A percentile compares a stretch with the other conserved stretches of the same genome.
These are phyloP conservation scores for Phaeotremella skinneri DNA, from an alignment of 768 basidiomycete species.

Conservation along the genomic window DNA sequence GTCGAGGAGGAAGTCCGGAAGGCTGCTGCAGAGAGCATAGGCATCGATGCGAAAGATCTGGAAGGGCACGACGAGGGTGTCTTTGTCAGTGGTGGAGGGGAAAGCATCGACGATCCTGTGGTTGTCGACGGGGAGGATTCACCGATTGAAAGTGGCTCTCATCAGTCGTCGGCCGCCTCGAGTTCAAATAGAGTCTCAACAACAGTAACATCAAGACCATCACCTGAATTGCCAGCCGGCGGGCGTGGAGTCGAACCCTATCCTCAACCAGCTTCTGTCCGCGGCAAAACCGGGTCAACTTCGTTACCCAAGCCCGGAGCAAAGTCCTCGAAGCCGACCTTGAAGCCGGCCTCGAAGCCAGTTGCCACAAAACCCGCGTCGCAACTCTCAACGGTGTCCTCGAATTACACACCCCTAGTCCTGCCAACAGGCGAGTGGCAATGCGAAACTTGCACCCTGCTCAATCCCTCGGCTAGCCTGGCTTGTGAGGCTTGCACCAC, in stretches of 20 bases:
- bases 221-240: slow-evolving; percentile 27
- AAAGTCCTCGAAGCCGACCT: slow-evolving; percentile 8
- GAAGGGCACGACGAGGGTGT: background rate
- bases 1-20: slow-evolving; percentile 58
- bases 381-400: background rate
- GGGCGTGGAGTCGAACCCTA: slow-evolving; percentile 12
- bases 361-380: slow-evolving; percentile 7
- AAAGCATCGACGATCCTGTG: background rate
- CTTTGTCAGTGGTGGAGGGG: background rate
- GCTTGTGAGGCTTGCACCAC: slow-evolving; percentile 65
- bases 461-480: slow-evolving; percentile 58
- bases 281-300: slow-evolving; percentile 31
- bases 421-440: slow-evolving; percentile 42
- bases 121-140: background rate
- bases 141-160: background rate
- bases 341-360: no score
- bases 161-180: no score
- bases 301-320: slow-evolving; percentile 20
- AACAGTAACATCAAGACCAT: slow-evolving; percentile 56
- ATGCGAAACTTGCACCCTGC: slow-evolving; percentile 62
- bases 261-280: slow-evolving; percentile 13
- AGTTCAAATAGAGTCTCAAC: no score
- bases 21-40: slow-evolving; percentile 66
- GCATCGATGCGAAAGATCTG: slow-evolving; percentile 56
- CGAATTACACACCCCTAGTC: background rate